Evolutionary conservation across 495 filamentous ascomycete genomes (phyloP).

Genomic region (Penicillium cinerascens): DNA sequence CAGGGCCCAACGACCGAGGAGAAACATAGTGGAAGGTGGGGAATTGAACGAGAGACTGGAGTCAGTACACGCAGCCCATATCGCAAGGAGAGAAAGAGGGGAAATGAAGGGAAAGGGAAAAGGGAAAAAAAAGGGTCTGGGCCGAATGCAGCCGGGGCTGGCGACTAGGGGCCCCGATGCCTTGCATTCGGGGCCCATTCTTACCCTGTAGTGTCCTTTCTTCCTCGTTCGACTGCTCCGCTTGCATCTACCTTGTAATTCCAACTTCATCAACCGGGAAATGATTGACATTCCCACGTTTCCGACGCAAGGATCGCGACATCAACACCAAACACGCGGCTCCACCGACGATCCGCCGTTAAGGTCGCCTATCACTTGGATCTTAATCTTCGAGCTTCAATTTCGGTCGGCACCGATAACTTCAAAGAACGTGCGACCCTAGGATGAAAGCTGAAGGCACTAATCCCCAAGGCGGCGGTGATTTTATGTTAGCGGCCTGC

Average conservation of each 20-base stretch:
- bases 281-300: not conserved
- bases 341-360: not conserved
- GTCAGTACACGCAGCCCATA: slow-evolving; percentile 1
- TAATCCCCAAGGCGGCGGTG: too few species aligned
- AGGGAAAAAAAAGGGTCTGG: not conserved
- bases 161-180: not conserved
- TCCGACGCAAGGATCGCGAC: not conserved
- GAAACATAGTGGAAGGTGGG: not conserved
- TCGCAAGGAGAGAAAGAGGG: not conserved
- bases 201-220: not conserved
- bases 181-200: not conserved
- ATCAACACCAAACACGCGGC: not conserved
- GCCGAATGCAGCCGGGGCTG: not conserved
- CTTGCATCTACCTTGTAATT: not conserved
- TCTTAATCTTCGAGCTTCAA: not conserved
- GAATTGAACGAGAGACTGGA: not conserved
- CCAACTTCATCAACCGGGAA: too few species aligned
- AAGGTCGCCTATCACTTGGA: not conserved
- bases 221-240: not conserved
- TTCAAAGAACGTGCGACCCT: too few species aligned
- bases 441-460: too few species aligned
- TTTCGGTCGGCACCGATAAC: too few species aligned
- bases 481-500: too few species aligned
- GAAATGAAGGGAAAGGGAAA: not conserved
- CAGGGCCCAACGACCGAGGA: slow-evolving; percentile 1